Evolutionary conservation across 179 eudicot genomes (phyloP).

Genomic region (Dionaea muscipula): DNA sequence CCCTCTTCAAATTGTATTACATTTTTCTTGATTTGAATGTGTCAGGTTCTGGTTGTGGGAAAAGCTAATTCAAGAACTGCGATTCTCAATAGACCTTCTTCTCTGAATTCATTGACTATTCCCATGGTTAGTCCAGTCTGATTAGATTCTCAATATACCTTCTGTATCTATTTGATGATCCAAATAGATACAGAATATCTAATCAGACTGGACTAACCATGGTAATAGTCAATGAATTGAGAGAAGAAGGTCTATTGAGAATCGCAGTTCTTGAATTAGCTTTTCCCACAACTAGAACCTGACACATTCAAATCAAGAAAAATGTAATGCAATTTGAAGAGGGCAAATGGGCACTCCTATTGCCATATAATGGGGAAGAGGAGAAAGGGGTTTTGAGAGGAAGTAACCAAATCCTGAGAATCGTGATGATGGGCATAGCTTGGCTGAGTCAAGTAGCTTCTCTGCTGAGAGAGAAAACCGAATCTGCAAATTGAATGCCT

Average conservation of each 20-base stretch:
- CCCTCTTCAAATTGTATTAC: neutral
- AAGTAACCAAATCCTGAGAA: slow-evolving; percentile 46
- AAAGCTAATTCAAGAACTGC: slow-evolving; percentile 72
- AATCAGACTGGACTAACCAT: slow-evolving; percentile 33
- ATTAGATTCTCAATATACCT: too few species aligned
- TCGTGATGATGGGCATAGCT: slow-evolving; percentile 33
- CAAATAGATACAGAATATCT: too few species aligned
- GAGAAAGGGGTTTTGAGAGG: neutral
- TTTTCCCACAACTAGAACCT: slow-evolving; percentile 90
- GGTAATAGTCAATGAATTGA: slow-evolving; percentile 53
- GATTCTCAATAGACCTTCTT: slow-evolving; percentile 59
- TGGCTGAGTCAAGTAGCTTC: slow-evolving; percentile 48
- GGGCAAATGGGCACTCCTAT: slow-evolving; percentile 8
- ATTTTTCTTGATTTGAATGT: neutral
- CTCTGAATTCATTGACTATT: slow-evolving; percentile 59
- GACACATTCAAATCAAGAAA: slow-evolving; percentile 1
- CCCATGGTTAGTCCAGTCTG: slow-evolving; percentile 37
- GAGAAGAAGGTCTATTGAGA: slow-evolving; percentile 63
- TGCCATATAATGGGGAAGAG: slow-evolving; percentile 4
- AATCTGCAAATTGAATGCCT: slow-evolving; percentile 26
- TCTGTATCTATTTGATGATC: too few species aligned
- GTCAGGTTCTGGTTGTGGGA: slow-evolving; percentile 82
- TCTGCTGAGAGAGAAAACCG: slow-evolving; percentile 19
- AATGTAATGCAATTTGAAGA: neutral
- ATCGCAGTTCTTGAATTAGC: slow-evolving; percentile 67